Percentiles rank a stretch among this genome's conserved stretches.
Evolutionary conservation across 2,329 filamentous ascomycete genomes (phyloP).

Genomic region (Ilyonectria mors-panacis): DNA sequence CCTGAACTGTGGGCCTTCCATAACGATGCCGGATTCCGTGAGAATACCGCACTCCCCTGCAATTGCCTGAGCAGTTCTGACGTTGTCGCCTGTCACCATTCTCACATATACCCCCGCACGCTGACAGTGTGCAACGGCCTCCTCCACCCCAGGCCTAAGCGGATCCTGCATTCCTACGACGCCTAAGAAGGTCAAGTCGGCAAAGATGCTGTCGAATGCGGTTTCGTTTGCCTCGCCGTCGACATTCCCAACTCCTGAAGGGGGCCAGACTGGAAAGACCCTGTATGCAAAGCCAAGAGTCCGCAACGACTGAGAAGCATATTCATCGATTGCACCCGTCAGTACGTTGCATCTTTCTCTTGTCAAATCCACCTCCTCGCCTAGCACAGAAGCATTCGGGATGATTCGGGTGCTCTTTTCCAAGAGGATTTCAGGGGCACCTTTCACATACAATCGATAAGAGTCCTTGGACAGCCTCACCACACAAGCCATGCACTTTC

Average conservation of each 20-base stretch:
- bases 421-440: slow-evolving; percentile 70
- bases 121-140: slow-evolving; percentile 74
- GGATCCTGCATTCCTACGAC: slow-evolving; percentile 78
- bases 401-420: slow-evolving; percentile 64
- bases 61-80: slow-evolving; percentile 61
- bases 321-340: too few species aligned
- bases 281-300: slow-evolving; percentile 81
- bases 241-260: too few species aligned
- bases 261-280: too few species aligned
- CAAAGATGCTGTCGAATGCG: slow-evolving; percentile 59
- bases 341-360: too few species aligned
- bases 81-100: slow-evolving; percentile 70
- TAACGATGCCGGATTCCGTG: slow-evolving; percentile 69
- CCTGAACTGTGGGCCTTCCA: slow-evolving; percentile 70
- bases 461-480: slow-evolving; percentile 50
- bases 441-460: slow-evolving; percentile 69
- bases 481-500: slow-evolving; percentile 71
- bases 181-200: slow-evolving; percentile 57
- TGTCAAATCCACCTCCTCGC: too few species aligned
- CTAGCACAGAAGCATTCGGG: too few species aligned
- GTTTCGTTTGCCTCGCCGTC: too few species aligned
- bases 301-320: slow-evolving; percentile 76
- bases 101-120: slow-evolving; percentile 76
- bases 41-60: slow-evolving; percentile 60
- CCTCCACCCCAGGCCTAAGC: slow-evolving; percentile 72